Evolutionary conservation across 345 rosid genomes (phyloP), one percentile per base, ranked within the genome.

Genomic region (Carallia brachiata): DNA sequence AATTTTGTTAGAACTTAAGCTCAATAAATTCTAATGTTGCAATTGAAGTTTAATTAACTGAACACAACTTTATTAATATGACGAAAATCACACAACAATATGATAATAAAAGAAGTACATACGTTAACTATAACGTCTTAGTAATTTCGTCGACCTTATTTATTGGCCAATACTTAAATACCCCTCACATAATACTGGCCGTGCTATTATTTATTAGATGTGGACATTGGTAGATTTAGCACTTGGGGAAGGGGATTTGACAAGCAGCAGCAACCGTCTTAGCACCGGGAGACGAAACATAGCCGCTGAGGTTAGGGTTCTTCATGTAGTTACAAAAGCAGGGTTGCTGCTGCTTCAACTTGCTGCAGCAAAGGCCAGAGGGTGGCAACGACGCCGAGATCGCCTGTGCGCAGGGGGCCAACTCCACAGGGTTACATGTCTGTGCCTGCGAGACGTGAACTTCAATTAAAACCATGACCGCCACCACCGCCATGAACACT

Each of bases 271-370:
- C 76, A 18, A 86, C 71, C 73, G 59, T 83, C 40, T 65, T 80
- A 12, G 89, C 84, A 19, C 79, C 88, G 17, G 92, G 86, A 31
- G 88, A 80, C 72, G 71, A 75, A 17, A 83, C 65, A 67, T 56
- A 88, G 36, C 74, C 81, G 34, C 36, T 77, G 47, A 85, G 61
- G 28, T 55, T 67, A 0, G 97, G 96, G 61, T 78, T 36, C 76
- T 67, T 82, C 23, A 84, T 32, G 74, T 86, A 89, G 18, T 81
- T 83, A 44, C 96, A 92, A 2, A 92, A 69, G 71, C 97, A 92
- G 5, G 96, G 69, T 56, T 61, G 70, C 84, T 89, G 93, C 72
- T 85, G 81, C 74, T 70, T 83, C 75, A 87, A 47, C 73, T 78
- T 87, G 73, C 47, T 63, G 81, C 96, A 92, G 79, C 97, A 88